These are phyloP conservation scores for Spongispora temasekensis DNA, from an alignment of 1,284 basidiomycete genomes.

Conservation along the genomic window DNA sequence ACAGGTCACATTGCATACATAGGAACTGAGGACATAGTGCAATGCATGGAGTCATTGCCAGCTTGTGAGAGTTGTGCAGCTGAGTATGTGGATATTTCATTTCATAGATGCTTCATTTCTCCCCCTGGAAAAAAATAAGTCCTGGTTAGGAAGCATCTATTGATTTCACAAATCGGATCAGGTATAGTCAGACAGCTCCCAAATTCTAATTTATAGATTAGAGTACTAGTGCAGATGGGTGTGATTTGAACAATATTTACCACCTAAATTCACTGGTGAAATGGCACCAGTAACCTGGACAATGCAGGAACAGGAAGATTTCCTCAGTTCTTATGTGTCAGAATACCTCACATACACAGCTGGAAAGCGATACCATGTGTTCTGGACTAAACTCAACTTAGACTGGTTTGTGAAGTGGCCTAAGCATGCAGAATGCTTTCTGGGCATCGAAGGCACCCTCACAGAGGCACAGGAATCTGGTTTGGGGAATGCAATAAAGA, in stretches of 20 bases:
- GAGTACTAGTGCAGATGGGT: no score
- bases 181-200: no score
- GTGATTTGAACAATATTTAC: neutral
- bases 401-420: slow-evolving; percentile 4
- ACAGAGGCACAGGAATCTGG: neutral
- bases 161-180: no score
- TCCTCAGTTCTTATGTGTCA: neutral
- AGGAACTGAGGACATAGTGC: no score
- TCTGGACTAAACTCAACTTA: neutral
- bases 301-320: neutral
- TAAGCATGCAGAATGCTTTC: neutral
- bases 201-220: no score
- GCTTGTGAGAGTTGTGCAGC: no score
- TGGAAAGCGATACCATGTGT: neutral
- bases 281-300: neutral
- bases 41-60: no score
- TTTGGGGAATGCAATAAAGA: neutral
- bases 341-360: neutral
- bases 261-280: neutral
- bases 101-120: no score
- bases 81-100: no score
- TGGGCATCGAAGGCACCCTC: neutral
- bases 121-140: no score
- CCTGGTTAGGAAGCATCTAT: no score
- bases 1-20: no score